phyloP scores from a whole-genome alignment of 345 rosid genomes.

The Bruguiera sexangula region DNA sequence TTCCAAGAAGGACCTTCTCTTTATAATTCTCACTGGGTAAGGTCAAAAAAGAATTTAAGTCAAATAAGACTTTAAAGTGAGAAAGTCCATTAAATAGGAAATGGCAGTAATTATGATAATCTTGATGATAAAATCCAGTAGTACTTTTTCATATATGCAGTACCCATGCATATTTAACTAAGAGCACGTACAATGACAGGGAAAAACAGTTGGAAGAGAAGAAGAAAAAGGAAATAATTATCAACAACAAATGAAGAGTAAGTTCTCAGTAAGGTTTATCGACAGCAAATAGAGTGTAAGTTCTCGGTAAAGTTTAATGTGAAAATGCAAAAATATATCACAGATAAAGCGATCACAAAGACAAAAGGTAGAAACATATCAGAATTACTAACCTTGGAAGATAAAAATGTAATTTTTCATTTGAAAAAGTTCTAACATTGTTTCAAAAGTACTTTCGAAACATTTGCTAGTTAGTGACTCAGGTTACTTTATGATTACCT shows the following conservation, averaged over 20 bases:
- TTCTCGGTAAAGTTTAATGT: background rate
- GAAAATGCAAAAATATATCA: slow-evolving; percentile 2
- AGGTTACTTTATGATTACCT: slow-evolving; percentile 41
- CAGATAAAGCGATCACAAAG: background rate
- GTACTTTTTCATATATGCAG: background rate
- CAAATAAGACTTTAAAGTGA: slow-evolving; percentile 7
- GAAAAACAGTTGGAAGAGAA: background rate
- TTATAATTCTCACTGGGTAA: slow-evolving; percentile 47
- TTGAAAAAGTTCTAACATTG: no score
- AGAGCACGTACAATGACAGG: background rate
- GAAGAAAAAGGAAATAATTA: background rate
- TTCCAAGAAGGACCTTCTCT: slow-evolving; percentile 71
- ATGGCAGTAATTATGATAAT: background rate
- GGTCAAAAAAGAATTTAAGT: slow-evolving; percentile 4
- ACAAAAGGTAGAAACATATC: no score
- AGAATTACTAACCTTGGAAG: no score
- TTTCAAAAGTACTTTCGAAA: background rate
- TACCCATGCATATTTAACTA: background rate
- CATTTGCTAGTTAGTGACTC: background rate
- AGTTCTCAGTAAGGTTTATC: background rate
- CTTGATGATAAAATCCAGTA: background rate
- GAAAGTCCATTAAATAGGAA: background rate
- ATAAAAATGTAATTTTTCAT: no score
- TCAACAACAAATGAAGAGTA: background rate
- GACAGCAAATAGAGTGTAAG: background rate